Evolutionary conservation across 768 basidiomycete genomes (phyloP).

Genomic region (Lentinula detonsa): DNA sequence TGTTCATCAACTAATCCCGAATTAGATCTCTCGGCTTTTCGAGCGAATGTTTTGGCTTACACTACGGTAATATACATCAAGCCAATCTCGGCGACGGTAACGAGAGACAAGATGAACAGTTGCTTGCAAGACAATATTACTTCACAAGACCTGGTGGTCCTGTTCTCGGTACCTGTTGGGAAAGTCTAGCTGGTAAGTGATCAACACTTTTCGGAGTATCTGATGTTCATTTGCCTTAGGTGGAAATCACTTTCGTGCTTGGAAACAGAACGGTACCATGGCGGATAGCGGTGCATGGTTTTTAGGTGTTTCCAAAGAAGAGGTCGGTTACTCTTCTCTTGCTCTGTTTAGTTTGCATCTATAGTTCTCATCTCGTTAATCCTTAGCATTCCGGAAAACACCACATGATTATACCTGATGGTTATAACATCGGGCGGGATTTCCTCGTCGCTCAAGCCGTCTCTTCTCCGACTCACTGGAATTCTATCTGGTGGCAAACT

Average conservation of each 20-base stretch:
- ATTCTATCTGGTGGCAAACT: slow-evolving; percentile 67
- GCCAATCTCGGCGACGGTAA: slow-evolving; percentile 85
- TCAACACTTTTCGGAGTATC: not conserved
- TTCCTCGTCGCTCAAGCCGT: slow-evolving; percentile 63
- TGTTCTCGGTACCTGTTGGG: slow-evolving; percentile 83
- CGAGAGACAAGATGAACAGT: slow-evolving; percentile 58
- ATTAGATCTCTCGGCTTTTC: slow-evolving; percentile 75
- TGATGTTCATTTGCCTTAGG: slow-evolving; percentile 28
- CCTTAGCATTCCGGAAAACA: slow-evolving; percentile 48
- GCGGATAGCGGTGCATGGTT: slow-evolving; percentile 82
- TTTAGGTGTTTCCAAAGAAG: slow-evolving; percentile 74
- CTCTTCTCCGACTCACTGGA: slow-evolving; percentile 51
- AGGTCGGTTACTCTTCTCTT: slow-evolving; percentile 24
- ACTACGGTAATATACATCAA: slow-evolving; percentile 67
- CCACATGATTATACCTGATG: slow-evolving; percentile 72
- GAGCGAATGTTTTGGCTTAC: slow-evolving; percentile 76
- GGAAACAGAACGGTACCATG: slow-evolving; percentile 79
- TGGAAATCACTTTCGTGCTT: slow-evolving; percentile 87
- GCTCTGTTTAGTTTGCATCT: not conserved
- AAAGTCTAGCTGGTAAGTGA: slow-evolving; percentile 59
- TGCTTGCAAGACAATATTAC: slow-evolving; percentile 75
- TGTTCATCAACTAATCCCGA: not conserved
- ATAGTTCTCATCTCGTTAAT: not conserved
- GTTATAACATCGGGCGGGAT: slow-evolving; percentile 72
- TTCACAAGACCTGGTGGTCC: slow-evolving; percentile 29